Evolutionary conservation across 345 rosid species (phyloP), one percentile per base, ranked within the genome.

Genomic region (Salix exigua): DNA sequence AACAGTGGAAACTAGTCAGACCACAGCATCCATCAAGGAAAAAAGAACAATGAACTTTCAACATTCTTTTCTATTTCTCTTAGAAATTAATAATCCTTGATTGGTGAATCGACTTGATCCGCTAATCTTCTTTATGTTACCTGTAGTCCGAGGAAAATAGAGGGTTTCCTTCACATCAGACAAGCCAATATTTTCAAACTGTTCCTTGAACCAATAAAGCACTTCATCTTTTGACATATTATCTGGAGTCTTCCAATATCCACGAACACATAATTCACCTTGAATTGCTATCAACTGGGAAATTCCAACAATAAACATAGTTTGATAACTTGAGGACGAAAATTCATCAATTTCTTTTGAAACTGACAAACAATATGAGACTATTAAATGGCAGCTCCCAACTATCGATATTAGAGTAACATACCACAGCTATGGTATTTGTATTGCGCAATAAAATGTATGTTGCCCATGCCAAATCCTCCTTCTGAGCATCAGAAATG

Each of bases 401-500:
- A 62, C 40, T 23, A 58, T 46, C 16, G 23, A 17, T 70, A 28
- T 23, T 66, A 60, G 1, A 16, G 66, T 53, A 81, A 44, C 72
- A 67, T 87, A 96, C 98, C 94, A 84, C 91, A 53, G 93, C 89
- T 25, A 81, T 75, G 74, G 93, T 82, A 81, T 87, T 90, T 68
- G 99, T 90, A 80, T 96, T 96, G 68, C 94, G 86, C 82, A 96
- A 76, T 68, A 96, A 82, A 83, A 90, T 89, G 72, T 91, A 91
- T 0, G 92, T 89, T 25, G 91, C 90, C 99, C 99, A 95, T 51
- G 99, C 99, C 82, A 95, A 83, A 78, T 88, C 89, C 82, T 91
- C 96, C 82, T 89, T 90, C 77, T 77, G 72, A 37, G 81, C 63
- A 74, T 83, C 86, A 6, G 86, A 75, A 23, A 90, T 75, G 66